Conservation (phyloP, 2,329 filamentous ascomycete species). For the Leptographium lundbergii region DNA sequence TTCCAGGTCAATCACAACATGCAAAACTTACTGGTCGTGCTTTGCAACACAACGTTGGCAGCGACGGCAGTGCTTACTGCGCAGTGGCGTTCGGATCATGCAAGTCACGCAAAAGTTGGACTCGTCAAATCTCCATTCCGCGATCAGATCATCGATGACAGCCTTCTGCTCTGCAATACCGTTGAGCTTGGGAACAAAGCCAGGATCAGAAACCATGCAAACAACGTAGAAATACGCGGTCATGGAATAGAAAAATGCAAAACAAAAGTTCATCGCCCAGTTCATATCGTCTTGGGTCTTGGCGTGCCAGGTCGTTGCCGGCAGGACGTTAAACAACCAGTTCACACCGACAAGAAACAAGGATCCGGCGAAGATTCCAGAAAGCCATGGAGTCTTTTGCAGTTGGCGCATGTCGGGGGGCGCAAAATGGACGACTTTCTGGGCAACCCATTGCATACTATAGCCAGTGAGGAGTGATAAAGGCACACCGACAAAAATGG, state of each 20-base stretch:
- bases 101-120: slow-evolving; percentile 87
- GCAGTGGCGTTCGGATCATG: slow-evolving; percentile 84
- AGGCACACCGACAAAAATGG: slow-evolving; percentile 65
- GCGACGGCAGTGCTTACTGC: slow-evolving; percentile 90
- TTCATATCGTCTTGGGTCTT: slow-evolving; percentile 25
- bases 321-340: slow-evolving; percentile 64
- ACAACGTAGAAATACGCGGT: slow-evolving; percentile 78
- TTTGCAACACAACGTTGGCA: slow-evolving; percentile 90
- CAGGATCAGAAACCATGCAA: slow-evolving; percentile 80
- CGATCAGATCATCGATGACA: slow-evolving; percentile 76
- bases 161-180: slow-evolving; percentile 84
- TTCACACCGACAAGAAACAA: slow-evolving; percentile 68
- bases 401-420: slow-evolving; percentile 81
- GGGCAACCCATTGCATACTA: slow-evolving; percentile 63
- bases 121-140: slow-evolving; percentile 83
- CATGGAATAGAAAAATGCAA: slow-evolving; percentile 49
- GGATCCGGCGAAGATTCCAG: slow-evolving; percentile 83
- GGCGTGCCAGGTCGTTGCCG: slow-evolving; percentile 21
- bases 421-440: slow-evolving; percentile 68
- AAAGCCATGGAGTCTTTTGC: slow-evolving; percentile 85
- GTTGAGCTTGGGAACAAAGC: slow-evolving; percentile 81
- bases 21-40: slow-evolving; percentile 75
- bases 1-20: not conserved
- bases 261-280: slow-evolving; percentile 67
- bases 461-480: slow-evolving; percentile 53